Evolutionary conservation across 2,329 filamentous ascomycete genomes (phyloP).

Genomic region (Podosphaera aphanis): DNA sequence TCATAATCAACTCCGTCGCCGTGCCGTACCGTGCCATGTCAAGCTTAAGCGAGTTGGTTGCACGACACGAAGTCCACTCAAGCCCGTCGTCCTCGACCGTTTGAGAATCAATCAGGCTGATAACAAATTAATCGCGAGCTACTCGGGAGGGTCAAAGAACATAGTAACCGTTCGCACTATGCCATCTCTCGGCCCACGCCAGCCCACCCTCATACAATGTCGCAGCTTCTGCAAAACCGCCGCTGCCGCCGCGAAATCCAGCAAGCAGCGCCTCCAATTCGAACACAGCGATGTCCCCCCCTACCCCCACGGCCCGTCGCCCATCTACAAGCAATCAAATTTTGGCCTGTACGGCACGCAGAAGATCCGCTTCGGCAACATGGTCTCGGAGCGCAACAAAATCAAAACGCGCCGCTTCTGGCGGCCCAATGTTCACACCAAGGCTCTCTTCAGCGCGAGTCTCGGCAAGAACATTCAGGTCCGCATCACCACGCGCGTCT

Average conservation of each 20-base stretch:
- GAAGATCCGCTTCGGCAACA: constrained; percentile 60
- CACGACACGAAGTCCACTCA: too few species aligned
- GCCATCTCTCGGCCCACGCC: too few species aligned
- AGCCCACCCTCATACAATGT: constrained; percentile 4
- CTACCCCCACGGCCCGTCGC: constrained; percentile 51
- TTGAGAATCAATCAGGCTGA: too few species aligned
- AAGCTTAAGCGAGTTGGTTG: too few species aligned
- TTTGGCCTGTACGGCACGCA: constrained; percentile 45
- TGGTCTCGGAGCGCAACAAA: constrained; percentile 41
- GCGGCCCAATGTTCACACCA: constrained; percentile 44
- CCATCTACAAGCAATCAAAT: constrained; percentile 60
- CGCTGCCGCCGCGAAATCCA: constrained; percentile 15
- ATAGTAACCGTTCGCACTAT: too few species aligned
- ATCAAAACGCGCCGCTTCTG: constrained; percentile 50
- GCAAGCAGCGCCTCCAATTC: constrained; percentile 15
- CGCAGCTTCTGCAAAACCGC: constrained; percentile 16
- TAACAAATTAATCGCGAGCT: too few species aligned
- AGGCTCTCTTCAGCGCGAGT: constrained; percentile 40
- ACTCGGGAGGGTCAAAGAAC: too few species aligned
- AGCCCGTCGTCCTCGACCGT: too few species aligned
- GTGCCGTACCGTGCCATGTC: too few species aligned
- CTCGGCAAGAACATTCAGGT: constrained; percentile 41
- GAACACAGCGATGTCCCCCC: constrained; percentile 22
- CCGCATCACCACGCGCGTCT: constrained; percentile 44
- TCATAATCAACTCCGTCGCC: too few species aligned